These are phyloP conservation scores for Candida labiduridarum DNA, from an alignment of 1,139 yeast genomes.

Conservation along the genomic window DNA sequence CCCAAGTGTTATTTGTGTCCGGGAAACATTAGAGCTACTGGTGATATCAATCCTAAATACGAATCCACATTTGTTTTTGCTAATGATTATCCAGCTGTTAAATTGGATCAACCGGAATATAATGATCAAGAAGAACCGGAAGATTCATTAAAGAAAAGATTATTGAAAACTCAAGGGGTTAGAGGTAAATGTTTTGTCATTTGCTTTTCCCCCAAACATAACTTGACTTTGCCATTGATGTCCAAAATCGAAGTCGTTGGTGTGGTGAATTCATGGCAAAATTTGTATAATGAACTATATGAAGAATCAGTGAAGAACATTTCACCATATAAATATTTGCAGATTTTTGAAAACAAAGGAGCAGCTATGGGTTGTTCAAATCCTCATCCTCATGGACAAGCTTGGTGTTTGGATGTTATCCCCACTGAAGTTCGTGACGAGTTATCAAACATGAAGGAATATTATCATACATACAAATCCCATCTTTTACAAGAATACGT, in stretches of 20 bases:
- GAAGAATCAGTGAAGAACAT: slow-evolving; percentile 37
- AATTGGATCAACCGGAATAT: slow-evolving; percentile 55
- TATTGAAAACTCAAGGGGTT: slow-evolving; percentile 61
- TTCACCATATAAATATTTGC: slow-evolving; percentile 61
- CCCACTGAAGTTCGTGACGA: slow-evolving; percentile 74
- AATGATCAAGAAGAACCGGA: slow-evolving; percentile 17
- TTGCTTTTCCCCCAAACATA: slow-evolving; percentile 75
- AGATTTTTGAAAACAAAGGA: slow-evolving; percentile 79
- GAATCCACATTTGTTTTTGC: slow-evolving; percentile 59
- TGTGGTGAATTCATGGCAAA: slow-evolving; percentile 65
- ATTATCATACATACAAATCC: slow-evolving; percentile 44
- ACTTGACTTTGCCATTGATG: slow-evolving; percentile 70
- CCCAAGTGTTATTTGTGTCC: slow-evolving; percentile 75
- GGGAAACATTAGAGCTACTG: slow-evolving; percentile 67
- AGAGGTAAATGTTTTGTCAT: slow-evolving; percentile 72
- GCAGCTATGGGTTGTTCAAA: slow-evolving; percentile 83
- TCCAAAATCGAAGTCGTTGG: slow-evolving; percentile 36
- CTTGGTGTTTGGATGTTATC: slow-evolving; percentile 69
- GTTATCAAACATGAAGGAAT: slow-evolving; percentile 51
- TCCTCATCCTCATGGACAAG: slow-evolving; percentile 82
- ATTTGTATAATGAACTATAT: slow-evolving; percentile 46
- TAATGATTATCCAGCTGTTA: slow-evolving; percentile 75
- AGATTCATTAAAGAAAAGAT: slow-evolving; percentile 36
- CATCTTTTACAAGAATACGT: slow-evolving; percentile 69
- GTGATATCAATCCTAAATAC: slow-evolving; percentile 64